Evolutionary conservation across 106 monocot species (phyloP).

Genomic region (Apostasia ramifera): DNA sequence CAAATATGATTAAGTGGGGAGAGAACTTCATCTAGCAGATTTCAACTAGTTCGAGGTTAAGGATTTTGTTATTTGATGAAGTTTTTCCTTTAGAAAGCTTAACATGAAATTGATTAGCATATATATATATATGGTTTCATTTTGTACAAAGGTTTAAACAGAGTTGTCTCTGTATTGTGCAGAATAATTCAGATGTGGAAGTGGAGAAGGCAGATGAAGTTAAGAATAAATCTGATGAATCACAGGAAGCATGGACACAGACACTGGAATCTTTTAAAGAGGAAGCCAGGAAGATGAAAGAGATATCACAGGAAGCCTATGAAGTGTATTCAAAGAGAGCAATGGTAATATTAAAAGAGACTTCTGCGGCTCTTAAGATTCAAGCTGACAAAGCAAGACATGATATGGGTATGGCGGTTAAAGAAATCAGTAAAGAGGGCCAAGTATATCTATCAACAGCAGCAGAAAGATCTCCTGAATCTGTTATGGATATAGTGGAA

Average conservation of each 20-base stretch:
- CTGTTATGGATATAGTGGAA: slow-evolving; percentile 64
- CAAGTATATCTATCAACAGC: slow-evolving; percentile 52
- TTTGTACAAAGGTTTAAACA: too few species aligned
- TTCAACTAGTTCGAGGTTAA: too few species aligned
- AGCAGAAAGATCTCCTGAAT: slow-evolving; percentile 69
- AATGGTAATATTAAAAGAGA: slow-evolving; percentile 37
- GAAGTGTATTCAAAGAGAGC: slow-evolving; percentile 62
- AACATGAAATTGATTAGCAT: too few species aligned
- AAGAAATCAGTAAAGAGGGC: slow-evolving; percentile 67
- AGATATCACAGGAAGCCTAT: slow-evolving; percentile 55
- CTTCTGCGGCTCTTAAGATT: slow-evolving; percentile 66
- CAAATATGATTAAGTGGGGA: too few species aligned
- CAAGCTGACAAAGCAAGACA: slow-evolving; percentile 71
- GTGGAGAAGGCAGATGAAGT: slow-evolving; percentile 26
- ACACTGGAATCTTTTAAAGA: slow-evolving; percentile 53
- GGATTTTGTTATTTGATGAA: too few species aligned
- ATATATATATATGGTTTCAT: too few species aligned
- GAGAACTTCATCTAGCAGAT: too few species aligned
- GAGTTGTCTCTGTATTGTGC: neutral
- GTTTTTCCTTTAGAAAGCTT: too few species aligned
- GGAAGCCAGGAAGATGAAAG: slow-evolving; percentile 59
- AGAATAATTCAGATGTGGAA: slow-evolving; percentile 24
- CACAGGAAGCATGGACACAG: slow-evolving; percentile 60
- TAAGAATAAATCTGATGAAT: slow-evolving; percentile 32
- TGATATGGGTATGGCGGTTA: slow-evolving; percentile 47